Evolutionary conservation across 768 basidiomycete genomes (phyloP), one percentile per base, ranked within the genome.

Genomic region (Sporobolomyces phaffii): DNA sequence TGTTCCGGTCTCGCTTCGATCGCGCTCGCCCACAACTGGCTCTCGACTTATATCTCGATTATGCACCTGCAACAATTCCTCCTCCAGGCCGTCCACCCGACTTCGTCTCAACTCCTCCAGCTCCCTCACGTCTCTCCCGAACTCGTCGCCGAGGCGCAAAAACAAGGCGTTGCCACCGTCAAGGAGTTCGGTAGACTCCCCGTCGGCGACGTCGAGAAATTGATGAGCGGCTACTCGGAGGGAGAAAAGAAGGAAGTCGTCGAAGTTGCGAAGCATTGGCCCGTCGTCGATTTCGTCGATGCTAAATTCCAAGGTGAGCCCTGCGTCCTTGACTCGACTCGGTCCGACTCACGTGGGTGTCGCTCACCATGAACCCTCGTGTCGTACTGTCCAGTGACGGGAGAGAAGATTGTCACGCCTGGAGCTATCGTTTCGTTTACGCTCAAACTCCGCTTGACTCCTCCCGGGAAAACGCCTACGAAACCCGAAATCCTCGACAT

Each of bases 21-120:
- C 68, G 82, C 88, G 0, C 82, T 89, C 24, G 83, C 92, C 0
- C 90, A 91, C 70, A 91, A 86, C 75, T 99, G 93, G 93, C 84
- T 98, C 13, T 75, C 83, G 7, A 87, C 91, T 2, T 86, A 90
- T 0, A 80, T 93, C 41, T 80, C 83, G 34, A 81, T 86, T 73
- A 88, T 96, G 84, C 87, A 86, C 43, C 79, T 99, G 31, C 87
- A 93, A 71, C 84, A 89, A 6, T 85, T 86, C 77, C 81, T 99
- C 38, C 82, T 85, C 0, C 96, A 99, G 78, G 96, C 90, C 1
- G 79, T 92, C 24, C 83, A 45, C 74, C 72, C 64, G 20, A 58
- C 60, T 31, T 68, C 78, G 31, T 68, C 74, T 18, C 75, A 76
- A 24, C 83, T 90, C 51, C 84, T 87, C 0, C 91, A 96, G 73